Percentiles rank a stretch among this genome's conserved stretches.
phyloP scores from a whole-genome alignment of 176 grass and related monocot species.

The Triticum monococcum region DNA sequence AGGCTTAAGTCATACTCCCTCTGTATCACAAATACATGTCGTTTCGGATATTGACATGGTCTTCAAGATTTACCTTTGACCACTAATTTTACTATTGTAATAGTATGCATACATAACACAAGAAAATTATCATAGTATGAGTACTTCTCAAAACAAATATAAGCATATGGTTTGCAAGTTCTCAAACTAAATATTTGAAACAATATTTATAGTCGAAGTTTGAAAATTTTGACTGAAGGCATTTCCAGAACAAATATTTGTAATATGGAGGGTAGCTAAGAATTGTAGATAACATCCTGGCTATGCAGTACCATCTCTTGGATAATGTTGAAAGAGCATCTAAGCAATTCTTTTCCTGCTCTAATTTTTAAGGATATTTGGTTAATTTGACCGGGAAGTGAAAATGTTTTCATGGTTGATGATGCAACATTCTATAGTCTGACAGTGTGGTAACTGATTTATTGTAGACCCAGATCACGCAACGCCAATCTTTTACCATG shows the following conservation, averaged over 20 bases:
- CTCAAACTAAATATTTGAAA: background rate
- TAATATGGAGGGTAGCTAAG: background rate
- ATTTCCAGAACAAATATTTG: background rate
- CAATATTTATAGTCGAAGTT: background rate
- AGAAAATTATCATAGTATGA: background rate
- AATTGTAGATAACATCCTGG: background rate
- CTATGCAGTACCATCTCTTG: background rate
- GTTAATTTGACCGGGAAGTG: background rate
- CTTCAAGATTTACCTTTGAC: background rate
- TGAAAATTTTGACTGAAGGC: background rate
- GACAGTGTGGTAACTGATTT: background rate
- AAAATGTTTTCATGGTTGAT: conserved; percentile 5
- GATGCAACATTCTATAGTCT: background rate
- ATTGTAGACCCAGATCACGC: background rate
- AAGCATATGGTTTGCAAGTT: no score
- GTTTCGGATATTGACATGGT: background rate
- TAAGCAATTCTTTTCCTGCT: background rate
- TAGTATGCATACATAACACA: background rate
- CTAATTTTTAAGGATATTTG: background rate
- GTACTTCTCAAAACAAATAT: no score
- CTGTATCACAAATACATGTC: background rate
- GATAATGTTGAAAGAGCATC: background rate
- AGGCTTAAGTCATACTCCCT: background rate
- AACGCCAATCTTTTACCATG: background rate
- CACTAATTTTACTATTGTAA: background rate